Evolutionary conservation across 2,329 filamentous ascomycete species (phyloP), one percentile per base, ranked within the genome.

Genomic region (Alternaria sp.): DNA sequence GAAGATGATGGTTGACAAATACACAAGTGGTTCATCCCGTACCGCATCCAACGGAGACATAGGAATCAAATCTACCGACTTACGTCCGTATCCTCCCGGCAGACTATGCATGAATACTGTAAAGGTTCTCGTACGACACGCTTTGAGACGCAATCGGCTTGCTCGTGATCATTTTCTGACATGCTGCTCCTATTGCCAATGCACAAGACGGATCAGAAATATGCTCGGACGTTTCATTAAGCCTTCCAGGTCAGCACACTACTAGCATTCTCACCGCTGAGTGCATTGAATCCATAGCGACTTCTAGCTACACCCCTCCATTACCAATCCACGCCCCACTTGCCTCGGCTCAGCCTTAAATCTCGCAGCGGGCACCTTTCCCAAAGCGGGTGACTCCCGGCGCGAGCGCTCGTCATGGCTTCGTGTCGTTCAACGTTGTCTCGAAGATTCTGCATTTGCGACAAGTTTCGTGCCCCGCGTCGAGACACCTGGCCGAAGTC

Each of bases 321-420:
- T 69, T 64, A 65, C 64, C 61, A 69, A 66, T 64, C 54, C 36
- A 19, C n/a, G 51, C 67, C 71, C 71, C 70, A 70, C 70, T 70
- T 74, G 65, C 71, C 71, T 73, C 70, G 71, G 71, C 61, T 66
- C 60, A 67, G 60, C 49, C 57, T 50, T 62, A 60, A 40, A 45
- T 17, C 44, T 23, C 25, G 36, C 40, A 65, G 64, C 66, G 67
- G 67, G 32, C 64, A 46, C 65, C 62, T 72, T 62, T 13, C 69
- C 63, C 10, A 32, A 71, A 57, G 15, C 47, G 54, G 61, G n/a
- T 30, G 30, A 60, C 56, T 61, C 63, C 69, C 69, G 70, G 60
- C 55, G 55, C 52, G 17, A 58, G 36, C 25, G 32, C 60, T 68
- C 64, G 70, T 70, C 65, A 67, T 69, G 25, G 36, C 62, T 65